phyloP scores from a whole-genome alignment of 768 basidiomycete genomes.

The Naganishia randhawae region DNA sequence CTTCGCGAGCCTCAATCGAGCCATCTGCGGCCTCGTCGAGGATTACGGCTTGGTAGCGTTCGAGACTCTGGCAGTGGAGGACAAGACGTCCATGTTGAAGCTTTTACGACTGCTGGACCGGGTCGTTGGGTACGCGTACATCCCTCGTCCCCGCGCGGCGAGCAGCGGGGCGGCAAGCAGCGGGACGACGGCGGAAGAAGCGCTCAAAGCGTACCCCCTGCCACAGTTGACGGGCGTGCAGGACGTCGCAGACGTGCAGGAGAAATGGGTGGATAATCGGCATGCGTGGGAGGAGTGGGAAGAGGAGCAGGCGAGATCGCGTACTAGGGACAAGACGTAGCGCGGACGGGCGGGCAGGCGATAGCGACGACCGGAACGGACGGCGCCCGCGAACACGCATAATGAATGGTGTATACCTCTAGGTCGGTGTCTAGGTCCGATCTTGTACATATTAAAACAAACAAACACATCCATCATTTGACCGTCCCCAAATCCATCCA shows the following conservation, averaged over 20 bases:
- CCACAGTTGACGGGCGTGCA: constrained; percentile 39
- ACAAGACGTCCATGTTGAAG: constrained; percentile 90
- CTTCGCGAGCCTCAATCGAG: constrained; percentile 76
- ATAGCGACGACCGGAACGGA: neutral
- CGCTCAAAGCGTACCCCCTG: constrained; percentile 16
- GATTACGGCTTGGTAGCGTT: constrained; percentile 91
- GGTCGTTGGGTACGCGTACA: constrained; percentile 84
- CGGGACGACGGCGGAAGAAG: constrained; percentile 52
- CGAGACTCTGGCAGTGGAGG: constrained; percentile 96
- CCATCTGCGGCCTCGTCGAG: constrained; percentile 86
- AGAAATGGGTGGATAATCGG: constrained; percentile 83
- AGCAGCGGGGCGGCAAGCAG: neutral
- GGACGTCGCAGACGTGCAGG: constrained; percentile 73
- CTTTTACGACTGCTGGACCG: constrained; percentile 79
- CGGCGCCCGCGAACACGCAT: no score
- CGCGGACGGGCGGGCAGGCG: neutral
- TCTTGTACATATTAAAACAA: no score
- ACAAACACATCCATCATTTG: no score
- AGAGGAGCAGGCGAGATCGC: constrained; percentile 67
- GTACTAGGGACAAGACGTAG: constrained; percentile 53
- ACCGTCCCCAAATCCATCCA: no score
- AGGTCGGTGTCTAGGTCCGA: no score
- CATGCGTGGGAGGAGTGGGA: constrained; percentile 81
- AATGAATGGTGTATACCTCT: no score
- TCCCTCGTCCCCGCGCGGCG: constrained; percentile 57